Evolutionary conservation across 2,329 filamentous ascomycete species (phyloP), one percentile per base, ranked within the genome.

Genomic region (Fusarium acutatum): DNA sequence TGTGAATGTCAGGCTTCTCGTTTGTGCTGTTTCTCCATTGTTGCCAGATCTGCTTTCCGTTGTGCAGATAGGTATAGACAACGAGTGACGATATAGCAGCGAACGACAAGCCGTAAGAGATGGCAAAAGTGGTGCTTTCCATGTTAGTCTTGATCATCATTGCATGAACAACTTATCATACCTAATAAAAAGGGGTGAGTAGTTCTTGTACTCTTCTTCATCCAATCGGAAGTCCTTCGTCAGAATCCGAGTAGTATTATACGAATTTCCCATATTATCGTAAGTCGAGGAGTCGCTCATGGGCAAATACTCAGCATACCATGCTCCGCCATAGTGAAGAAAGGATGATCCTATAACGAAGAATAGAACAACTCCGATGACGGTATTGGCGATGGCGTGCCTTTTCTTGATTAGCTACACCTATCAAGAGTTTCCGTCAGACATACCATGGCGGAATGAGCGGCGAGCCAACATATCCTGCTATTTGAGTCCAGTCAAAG

Each of bases 401-500:
- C 87, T 88, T 26, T 32, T 41, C 17, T 37, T 20, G 12, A 28
- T 63, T 8, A 59, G 35, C 32, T 37, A 10, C 15, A 14, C n/a
- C 34, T 13, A 22, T 20, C 14, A 34, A 17, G 32, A 18, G 35
- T 10, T 41, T 22, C 1, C 14, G 15, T 54, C 7, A 28, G 20
- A 78, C 85, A 66, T 79, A 89, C 88, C 91, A 94, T 10, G 92
- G 92, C 6, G 91, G 88, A 56, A 93, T 91, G 41, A 94, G 81
- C 26, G 92, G 92, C 15, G 90, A 92, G 35, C 89, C 88, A 58
- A 92, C 85, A 69, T 89, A 94, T 52, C 91, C 92, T 7, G 91
- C 87, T 59, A 94, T 87, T 75, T 93, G 91, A 10, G 91, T 92
- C 92, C 92, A 94, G 83, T 94, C 92, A 77, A 94, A 93, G 0